These are phyloP conservation scores for Penicillium subrubescens DNA, from an alignment of 495 filamentous ascomycete genomes.

Conservation along the genomic window DNA sequence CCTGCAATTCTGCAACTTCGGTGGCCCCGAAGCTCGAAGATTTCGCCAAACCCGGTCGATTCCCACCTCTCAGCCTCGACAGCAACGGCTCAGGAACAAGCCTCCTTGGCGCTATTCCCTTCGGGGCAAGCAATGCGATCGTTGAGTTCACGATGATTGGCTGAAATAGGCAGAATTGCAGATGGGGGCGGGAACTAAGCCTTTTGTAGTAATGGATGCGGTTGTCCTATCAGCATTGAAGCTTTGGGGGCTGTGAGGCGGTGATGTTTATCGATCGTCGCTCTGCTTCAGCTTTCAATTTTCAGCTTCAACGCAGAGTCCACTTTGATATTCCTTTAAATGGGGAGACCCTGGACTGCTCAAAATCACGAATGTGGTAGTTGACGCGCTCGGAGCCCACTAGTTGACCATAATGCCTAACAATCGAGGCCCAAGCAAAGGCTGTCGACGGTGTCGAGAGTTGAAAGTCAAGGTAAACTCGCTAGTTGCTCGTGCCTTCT, in stretches of 20 bases:
- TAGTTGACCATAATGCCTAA: slow-evolving; percentile 8
- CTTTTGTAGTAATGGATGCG: slow-evolving; percentile 7
- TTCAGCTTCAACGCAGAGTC: neutral
- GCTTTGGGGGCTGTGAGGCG: neutral
- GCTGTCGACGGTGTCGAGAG: slow-evolving; percentile 12
- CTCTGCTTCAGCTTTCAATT: neutral
- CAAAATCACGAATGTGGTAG: neutral
- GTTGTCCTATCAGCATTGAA: neutral
- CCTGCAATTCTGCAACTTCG: neutral
- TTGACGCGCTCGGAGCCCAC: neutral
- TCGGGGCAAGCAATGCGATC: neutral
- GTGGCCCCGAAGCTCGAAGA: neutral
- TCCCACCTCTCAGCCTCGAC: neutral
- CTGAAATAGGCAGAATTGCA: neutral
- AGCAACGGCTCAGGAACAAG: neutral
- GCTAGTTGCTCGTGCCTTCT: neutral
- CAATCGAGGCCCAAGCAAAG: slow-evolving; percentile 17
- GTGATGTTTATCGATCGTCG: neutral
- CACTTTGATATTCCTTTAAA: neutral
- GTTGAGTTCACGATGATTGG: neutral
- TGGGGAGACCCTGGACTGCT: neutral
- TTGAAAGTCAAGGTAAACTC: slow-evolving; percentile 10
- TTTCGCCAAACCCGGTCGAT: neutral
- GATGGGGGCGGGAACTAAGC: slow-evolving; percentile 3
- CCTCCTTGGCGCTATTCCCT: neutral